These are phyloP conservation scores for Lachancea dasiensis DNA, from an alignment of 805 yeast genomes.

Conservation along the genomic window DNA sequence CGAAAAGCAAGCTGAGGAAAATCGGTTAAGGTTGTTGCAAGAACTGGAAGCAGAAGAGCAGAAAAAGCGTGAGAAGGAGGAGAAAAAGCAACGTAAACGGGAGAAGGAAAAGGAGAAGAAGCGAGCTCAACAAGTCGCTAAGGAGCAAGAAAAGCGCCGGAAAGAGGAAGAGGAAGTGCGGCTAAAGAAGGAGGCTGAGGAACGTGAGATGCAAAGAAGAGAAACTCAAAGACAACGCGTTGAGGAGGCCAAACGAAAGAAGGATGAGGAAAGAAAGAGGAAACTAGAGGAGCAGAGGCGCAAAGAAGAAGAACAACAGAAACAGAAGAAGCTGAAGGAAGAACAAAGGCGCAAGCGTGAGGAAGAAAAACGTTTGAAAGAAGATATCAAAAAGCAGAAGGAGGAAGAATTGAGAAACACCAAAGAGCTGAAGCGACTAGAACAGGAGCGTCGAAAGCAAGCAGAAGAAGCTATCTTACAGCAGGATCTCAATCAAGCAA, in stretches of 20 bases:
- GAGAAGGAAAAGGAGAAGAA: constrained; percentile 71
- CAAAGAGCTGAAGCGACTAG: constrained; percentile 32
- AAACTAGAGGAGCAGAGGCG: constrained; percentile 38
- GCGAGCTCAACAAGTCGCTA: constrained; percentile 52
- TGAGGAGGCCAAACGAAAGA: constrained; percentile 36
- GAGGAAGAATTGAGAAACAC: constrained; percentile 24
- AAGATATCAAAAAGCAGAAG: constrained; percentile 26
- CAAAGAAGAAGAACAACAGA: constrained; percentile 37
- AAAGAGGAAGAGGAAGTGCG: constrained; percentile 54
- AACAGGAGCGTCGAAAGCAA: constrained; percentile 22
- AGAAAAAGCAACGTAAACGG: constrained; percentile 56
- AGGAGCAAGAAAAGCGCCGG: constrained; percentile 52
- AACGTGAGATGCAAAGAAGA: constrained; percentile 39
- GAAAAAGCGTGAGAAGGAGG: constrained; percentile 58
- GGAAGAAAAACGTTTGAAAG: constrained; percentile 34
- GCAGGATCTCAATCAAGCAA: constrained; percentile 25
- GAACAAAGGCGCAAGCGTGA: constrained; percentile 37
- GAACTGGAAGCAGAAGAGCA: constrained; percentile 67
- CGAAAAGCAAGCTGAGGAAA: constrained; percentile 73
- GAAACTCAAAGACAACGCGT: constrained; percentile 34
- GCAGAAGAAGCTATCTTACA: constrained; percentile 8
- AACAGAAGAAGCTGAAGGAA: constrained; percentile 33
- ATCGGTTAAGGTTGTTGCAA: constrained; percentile 52
- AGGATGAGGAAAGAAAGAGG: constrained; percentile 37
- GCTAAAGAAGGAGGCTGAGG: constrained; percentile 36